These are phyloP conservation scores for Phytophthora sp. DNA, from an alignment of 352 stramenopile species.

Conservation along the genomic window DNA sequence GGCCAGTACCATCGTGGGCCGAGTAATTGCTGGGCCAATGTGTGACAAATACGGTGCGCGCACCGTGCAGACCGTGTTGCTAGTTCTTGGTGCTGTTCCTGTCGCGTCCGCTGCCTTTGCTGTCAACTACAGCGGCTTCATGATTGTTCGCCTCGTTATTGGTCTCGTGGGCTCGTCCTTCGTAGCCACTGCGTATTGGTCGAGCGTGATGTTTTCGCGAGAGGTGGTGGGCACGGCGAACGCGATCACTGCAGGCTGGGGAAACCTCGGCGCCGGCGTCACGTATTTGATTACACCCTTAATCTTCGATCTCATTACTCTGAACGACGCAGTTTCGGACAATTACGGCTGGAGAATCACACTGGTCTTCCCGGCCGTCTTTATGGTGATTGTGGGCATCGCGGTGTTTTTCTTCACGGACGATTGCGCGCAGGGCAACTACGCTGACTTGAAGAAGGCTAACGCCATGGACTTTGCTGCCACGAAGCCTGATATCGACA, in stretches of 20 bases:
- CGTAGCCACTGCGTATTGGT: conserved; percentile 94
- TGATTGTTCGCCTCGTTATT: conserved; percentile 92
- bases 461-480: conserved; percentile 15
- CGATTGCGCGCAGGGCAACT: conserved; percentile 28
- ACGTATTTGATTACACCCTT: conserved; percentile 87
- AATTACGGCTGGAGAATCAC: conserved; percentile 90
- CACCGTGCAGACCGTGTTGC: conserved; percentile 73
- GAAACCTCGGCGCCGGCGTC: conserved; percentile 91
- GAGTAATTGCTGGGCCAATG: conserved; percentile 90
- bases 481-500: conserved; percentile 18
- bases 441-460: conserved; percentile 9
- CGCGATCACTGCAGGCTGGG: conserved; percentile 93
- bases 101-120: conserved; percentile 87
- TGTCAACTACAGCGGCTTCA: conserved; percentile 69
- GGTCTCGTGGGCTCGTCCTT: conserved; percentile 92
- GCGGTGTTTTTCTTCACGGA: conserved; percentile 25
- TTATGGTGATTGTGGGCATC: conserved; percentile 77
- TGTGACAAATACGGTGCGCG: conserved; percentile 93
- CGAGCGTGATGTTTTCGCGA: conserved; percentile 93
- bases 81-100: conserved; percentile 82
- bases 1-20: conserved; percentile 88
- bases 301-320: conserved; percentile 89
- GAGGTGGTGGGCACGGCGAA: conserved; percentile 95
- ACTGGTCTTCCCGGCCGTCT: conserved; percentile 82
- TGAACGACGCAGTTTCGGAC: conserved; percentile 40